Conservation (phyloP, 2,329 filamentous ascomycete genomes). For the Aspergillus alliaceus region DNA sequence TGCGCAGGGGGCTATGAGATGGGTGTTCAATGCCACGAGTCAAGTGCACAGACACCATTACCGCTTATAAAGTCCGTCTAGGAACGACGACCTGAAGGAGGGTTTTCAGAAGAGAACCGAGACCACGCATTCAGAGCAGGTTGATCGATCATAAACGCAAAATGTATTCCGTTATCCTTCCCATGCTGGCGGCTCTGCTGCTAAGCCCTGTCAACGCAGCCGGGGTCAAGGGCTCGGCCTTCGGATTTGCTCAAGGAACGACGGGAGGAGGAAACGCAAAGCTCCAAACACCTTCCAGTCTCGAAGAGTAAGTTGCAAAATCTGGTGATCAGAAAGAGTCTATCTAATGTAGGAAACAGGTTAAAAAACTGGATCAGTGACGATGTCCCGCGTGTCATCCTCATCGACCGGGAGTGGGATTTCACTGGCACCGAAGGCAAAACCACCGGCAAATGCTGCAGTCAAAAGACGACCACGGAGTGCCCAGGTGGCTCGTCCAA, state of each 20-base stretch:
- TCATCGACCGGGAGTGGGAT: slow-evolving; percentile 14
- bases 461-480: slow-evolving; percentile 3
- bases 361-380: slow-evolving; percentile 14
- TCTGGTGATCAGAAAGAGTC: fast-evolving
- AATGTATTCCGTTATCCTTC: neutral
- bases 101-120: neutral
- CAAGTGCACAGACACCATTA: neutral
- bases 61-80: neutral
- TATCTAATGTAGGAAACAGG: neutral
- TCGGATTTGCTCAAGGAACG: neutral
- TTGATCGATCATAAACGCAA: neutral
- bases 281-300: neutral
- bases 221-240: neutral
- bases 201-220: neutral
- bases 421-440: slow-evolving; percentile 27
- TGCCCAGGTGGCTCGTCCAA: slow-evolving; percentile 10
- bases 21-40: neutral
- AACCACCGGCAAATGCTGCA: slow-evolving; percentile 40
- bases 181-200: neutral
- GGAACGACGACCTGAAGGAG: neutral
- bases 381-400: slow-evolving; percentile 5
- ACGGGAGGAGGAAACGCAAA: neutral
- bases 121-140: no score
- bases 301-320: neutral
- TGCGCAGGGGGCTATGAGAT: neutral